Conservation (phyloP, 106 monocot species). For the Allium fistulosum region DNA sequence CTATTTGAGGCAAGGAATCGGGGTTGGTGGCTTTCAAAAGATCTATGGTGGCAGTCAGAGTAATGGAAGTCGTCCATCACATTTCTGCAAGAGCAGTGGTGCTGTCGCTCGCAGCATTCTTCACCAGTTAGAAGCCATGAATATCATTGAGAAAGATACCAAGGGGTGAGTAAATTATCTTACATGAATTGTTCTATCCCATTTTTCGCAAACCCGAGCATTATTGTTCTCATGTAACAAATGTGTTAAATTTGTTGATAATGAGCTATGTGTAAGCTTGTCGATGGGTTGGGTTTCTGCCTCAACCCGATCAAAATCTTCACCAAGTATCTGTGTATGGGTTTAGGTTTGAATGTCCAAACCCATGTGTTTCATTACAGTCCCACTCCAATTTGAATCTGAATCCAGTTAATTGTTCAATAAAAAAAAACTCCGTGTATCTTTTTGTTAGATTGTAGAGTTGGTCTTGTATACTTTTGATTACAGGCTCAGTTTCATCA, state of each 20-base stretch:
- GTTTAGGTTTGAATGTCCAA: too few relatives aligned
- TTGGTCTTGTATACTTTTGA: too few relatives aligned
- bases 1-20: slow-evolving; percentile 36
- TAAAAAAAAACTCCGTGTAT: too few relatives aligned
- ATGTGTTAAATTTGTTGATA: neutral
- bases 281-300: neutral
- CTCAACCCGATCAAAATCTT: too few relatives aligned
- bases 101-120: slow-evolving; percentile 55
- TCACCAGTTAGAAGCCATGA: slow-evolving; percentile 49
- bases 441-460: too few relatives aligned
- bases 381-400: too few relatives aligned
- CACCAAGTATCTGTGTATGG: too few relatives aligned
- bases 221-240: neutral
- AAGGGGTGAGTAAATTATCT: slow-evolving; percentile 32
- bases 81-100: slow-evolving; percentile 81
- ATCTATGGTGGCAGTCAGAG: slow-evolving; percentile 42
- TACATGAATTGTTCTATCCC: too few relatives aligned
- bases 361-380: too few relatives aligned
- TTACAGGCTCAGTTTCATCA: too few relatives aligned
- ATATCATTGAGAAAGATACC: slow-evolving; percentile 36
- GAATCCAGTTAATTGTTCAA: too few relatives aligned
- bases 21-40: slow-evolving; percentile 36
- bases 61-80: slow-evolving; percentile 50
- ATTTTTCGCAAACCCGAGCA: neutral
- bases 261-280: neutral